These are phyloP conservation scores for Lunularia cruciata DNA, from an alignment of 225 moss, liverwort and hornwort species.

Conservation along the genomic window DNA sequence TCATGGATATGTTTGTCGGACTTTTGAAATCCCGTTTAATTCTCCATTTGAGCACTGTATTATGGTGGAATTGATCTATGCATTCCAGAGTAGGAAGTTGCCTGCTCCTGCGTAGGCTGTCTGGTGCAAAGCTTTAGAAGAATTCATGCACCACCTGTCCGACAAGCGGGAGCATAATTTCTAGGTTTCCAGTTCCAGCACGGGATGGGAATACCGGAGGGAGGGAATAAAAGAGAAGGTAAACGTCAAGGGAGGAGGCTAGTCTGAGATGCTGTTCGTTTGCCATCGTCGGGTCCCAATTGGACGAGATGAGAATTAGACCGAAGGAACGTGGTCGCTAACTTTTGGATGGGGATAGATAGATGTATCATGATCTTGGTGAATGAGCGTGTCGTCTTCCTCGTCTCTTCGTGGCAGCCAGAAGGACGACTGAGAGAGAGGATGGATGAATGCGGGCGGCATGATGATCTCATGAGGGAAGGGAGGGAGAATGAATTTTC, in stretches of 20 bases:
- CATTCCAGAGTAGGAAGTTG: too few species aligned
- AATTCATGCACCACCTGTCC: constrained; percentile 10
- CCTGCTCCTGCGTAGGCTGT: neutral
- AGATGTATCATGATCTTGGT: too few species aligned
- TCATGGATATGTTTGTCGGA: too few species aligned
- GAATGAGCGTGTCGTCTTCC: neutral
- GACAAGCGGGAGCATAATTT: constrained; percentile 2
- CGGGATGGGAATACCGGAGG: neutral
- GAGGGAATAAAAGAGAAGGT: neutral
- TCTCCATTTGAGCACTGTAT: too few species aligned
- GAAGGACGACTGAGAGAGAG: neutral
- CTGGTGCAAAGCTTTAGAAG: neutral
- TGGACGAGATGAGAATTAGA: neutral
- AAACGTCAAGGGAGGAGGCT: too few species aligned
- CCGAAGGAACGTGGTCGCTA: neutral
- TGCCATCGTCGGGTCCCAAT: too few species aligned
- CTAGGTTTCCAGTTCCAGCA: neutral
- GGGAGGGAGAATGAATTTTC: too few species aligned
- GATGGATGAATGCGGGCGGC: neutral
- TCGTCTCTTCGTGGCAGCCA: neutral
- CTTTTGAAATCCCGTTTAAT: too few species aligned
- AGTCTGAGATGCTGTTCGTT: too few species aligned
- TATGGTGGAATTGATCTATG: too few species aligned
- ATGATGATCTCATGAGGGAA: constrained; percentile 4
- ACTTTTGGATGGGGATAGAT: neutral